Evolutionary conservation across 768 basidiomycete genomes (phyloP).

Genomic region (Leucosporidium scottii): DNA sequence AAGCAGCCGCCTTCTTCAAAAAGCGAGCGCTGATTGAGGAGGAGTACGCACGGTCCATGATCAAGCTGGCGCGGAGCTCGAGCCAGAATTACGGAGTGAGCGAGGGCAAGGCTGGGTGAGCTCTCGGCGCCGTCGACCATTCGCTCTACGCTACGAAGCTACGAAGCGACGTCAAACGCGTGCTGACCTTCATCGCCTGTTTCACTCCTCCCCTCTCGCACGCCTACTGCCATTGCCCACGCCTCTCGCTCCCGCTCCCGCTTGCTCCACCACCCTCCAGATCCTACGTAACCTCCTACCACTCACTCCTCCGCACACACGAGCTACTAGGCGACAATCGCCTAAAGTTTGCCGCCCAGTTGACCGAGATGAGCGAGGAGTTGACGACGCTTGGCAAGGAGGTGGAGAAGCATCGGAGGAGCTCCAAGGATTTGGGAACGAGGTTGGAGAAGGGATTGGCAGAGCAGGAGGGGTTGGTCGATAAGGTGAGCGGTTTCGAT

Average conservation of each 20-base stretch:
- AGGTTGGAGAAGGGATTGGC: slow-evolving; percentile 81
- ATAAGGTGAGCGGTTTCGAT: slow-evolving; percentile 51
- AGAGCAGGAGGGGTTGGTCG: slow-evolving; percentile 77
- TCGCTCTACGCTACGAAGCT: no score
- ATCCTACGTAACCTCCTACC: slow-evolving; percentile 70
- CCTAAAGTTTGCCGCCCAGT: slow-evolving; percentile 69
- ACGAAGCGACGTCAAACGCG: no score
- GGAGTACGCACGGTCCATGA: slow-evolving; percentile 80
- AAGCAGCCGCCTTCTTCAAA: slow-evolving; percentile 86
- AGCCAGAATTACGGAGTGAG: slow-evolving; percentile 73
- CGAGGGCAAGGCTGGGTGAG: slow-evolving; percentile 93
- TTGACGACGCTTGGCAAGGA: slow-evolving; percentile 74
- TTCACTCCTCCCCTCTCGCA: slow-evolving; percentile 42
- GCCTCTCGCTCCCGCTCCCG: neutral
- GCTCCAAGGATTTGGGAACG: slow-evolving; percentile 84
- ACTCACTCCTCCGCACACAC: slow-evolving; percentile 76
- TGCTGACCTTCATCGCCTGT: slow-evolving; percentile 23
- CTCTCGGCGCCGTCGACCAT: slow-evolving; percentile 17
- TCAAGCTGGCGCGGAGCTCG: slow-evolving; percentile 71
- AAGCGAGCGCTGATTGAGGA: slow-evolving; percentile 89
- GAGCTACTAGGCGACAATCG: slow-evolving; percentile 86
- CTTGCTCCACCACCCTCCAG: slow-evolving; percentile 20
- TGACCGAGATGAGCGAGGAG: slow-evolving; percentile 98
- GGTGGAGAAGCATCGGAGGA: slow-evolving; percentile 88
- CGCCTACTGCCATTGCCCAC: neutral